Base-by-base conservation (phyloP, 2,329 filamentous ascomycete genomes). In the Magnaporthiopsis poae region DNA sequence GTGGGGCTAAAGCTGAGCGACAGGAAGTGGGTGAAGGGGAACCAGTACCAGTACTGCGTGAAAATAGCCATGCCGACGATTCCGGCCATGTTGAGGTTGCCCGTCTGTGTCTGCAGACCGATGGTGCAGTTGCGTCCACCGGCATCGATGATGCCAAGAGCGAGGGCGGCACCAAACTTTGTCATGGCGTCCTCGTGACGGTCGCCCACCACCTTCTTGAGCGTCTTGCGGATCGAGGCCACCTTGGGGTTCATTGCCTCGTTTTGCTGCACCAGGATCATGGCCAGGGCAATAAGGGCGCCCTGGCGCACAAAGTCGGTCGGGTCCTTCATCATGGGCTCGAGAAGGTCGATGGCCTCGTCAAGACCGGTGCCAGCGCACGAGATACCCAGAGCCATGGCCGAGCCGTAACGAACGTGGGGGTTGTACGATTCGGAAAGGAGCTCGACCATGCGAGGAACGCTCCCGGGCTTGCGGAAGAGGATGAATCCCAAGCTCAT, bases 31-130 rank as follows among this genome's bases (percentile, higher is more conserved):
- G 95, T 96, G 73, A 98, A 90, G 68, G 95, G 95, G 86, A 99
- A 99, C 95, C 95, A 99, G 82, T 99, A 99, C 95, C 95, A 99
- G 82, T 99, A 99, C 77, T 99, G 95, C 11, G 93, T 96, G 80
- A 99, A 99, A 66, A 99, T 90, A 35, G 92, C 94, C 88, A 96
- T 96, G 71, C 95, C 96, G 25, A 99, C 93, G 71, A 99, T 96
- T 69, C 92, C 96, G 25, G 93, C 88, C 93, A 99, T 97, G 82
- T 99, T 98, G 71, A 99, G 87, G 76, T 97, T 99, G 70, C 96
- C 96, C 0, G 94, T 97, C 79, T 96, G 95, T 1, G 95, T 99
- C 78, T 99, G 95, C 59, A 99, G 84, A 36, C 94, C 94, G 72
- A 99, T 98, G 25, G 95, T 97, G 83, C 95, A 99, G 80, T 99